Conservation (phyloP, 2,329 filamentous ascomycete genomes). For the Neonectria magnoliae region DNA sequence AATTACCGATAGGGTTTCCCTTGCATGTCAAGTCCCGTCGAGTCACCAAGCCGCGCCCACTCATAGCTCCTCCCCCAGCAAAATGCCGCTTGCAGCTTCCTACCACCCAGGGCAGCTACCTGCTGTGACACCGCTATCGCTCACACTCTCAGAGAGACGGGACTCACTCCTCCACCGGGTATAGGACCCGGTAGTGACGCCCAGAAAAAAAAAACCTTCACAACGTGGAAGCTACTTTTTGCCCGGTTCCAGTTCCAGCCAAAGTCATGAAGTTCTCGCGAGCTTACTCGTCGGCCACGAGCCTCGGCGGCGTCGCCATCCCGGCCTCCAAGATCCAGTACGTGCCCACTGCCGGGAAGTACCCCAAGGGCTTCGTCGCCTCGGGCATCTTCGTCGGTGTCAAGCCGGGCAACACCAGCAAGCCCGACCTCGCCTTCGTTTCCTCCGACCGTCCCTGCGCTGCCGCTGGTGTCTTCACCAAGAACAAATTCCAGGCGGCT, state of each 20-base stretch:
- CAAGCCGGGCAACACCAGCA: slow-evolving; percentile 90
- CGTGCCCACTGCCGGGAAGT: slow-evolving; percentile 83
- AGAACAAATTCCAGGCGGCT: slow-evolving; percentile 97
- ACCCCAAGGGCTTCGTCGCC: slow-evolving; percentile 88
- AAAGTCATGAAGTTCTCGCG: slow-evolving; percentile 48
- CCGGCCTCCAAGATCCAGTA: slow-evolving; percentile 90
- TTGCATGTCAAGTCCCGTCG: slow-evolving; percentile 14
- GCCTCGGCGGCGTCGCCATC: slow-evolving; percentile 53
- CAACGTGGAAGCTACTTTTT: not conserved
- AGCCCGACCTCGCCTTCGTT: slow-evolving; percentile 90
- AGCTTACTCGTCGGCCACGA: slow-evolving; percentile 46
- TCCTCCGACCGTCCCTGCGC: slow-evolving; percentile 87
- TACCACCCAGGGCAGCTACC: not conserved
- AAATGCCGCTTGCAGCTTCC: not conserved
- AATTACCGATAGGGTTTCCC: not conserved
- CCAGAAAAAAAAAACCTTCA: slow-evolving; percentile 18
- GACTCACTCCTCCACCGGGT: slow-evolving; percentile 14
- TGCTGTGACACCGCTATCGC: slow-evolving; percentile 37
- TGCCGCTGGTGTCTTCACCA: slow-evolving; percentile 93
- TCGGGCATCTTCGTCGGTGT: slow-evolving; percentile 92
- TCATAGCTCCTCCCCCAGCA: slow-evolving; percentile 1
- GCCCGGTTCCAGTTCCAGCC: slow-evolving; percentile 24
- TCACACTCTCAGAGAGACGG: slow-evolving; percentile 12
- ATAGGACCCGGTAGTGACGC: slow-evolving; percentile 12
- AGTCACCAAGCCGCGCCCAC: slow-evolving; percentile 25